Base-by-base conservation (phyloP, 345 rosid genomes). In the Boechera divaricarpa region DNA sequence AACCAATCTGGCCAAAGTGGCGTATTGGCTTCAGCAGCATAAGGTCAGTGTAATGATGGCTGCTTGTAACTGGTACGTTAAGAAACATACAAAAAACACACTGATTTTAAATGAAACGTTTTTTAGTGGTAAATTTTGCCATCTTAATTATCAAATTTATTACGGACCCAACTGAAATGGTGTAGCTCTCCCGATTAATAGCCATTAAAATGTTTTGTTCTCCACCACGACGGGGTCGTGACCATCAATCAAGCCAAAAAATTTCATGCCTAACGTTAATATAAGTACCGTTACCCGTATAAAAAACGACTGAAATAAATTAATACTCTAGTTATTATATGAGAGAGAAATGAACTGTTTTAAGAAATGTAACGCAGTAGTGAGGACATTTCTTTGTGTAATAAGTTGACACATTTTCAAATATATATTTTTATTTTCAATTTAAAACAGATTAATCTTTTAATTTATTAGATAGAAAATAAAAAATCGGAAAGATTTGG, bases 21-120 rank as follows among this genome's bases (percentile, higher is more conserved):
- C 99, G 7, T 92, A 91, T 82, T 95, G 99, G 99, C 99, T 95
- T 82, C 83, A 67, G 74, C 97, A 92, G 96, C 98, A 95, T 80
- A 81, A 95, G 49, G 81, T 91, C 71, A 88, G 85, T 56, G 98
- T 91, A 63, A 92, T 91, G 99, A 95, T 95, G 98, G 99, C 99
- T 81, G 99, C 99, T 39, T 95, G 42, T 58, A 15, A 7, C 12
- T 16, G 13, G 7, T 33, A 58, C 28, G 28, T 58, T 35, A 12
- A 33, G 63, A 58, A 2, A 58, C 28, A n/a, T 8, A n/a, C 63
- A 59, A 57, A 56, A 29, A 13, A 56, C 13, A 39, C 44, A 39
- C 44, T 39, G 4, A 10, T 10, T 18, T 18, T 18, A 59, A 35
- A 18, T 36, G 29, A 59, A 36, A 36, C 45, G 29, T 59, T 16